Evolutionary conservation across 345 rosid genomes (phyloP), one percentile per base, ranked within the genome.

Genomic region (Acer yangbiense): DNA sequence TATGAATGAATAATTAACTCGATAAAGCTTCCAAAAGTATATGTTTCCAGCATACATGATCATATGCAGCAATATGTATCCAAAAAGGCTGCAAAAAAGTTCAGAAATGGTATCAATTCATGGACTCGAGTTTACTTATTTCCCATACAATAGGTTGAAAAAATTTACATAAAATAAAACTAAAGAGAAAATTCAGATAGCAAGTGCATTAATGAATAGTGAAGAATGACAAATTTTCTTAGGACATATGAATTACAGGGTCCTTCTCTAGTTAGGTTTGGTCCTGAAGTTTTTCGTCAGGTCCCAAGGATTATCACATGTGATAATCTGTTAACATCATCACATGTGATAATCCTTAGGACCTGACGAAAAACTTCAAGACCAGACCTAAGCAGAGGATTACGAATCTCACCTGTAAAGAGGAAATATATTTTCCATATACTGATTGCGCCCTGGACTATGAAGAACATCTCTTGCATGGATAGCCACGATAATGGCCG

Each of bases 351-450:
- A 27, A 1, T 27, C 29, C 1, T 27, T 27, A 27, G 0, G 2
- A 29, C 35, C 35, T 29, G 0, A 29, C 4, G 35, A 29, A 29
- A 29, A 29, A 29, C 35, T 29, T 3, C 35, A 29, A 29, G 35
- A 29, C 4, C 35, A 29, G 4, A 29, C 35, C 0, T 29, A 0
- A 29, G 35, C 2, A 29, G 35, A 29, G 35, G 2, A 29, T 29
- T 29, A 29, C 35, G 4, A 29, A 48, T 65, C 77, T 66, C 71
- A 89, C 92, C 87, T 80, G 78, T 93, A 91, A n/a, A 94, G 93
- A 35, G 97, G 98, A 69, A 94, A 94, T 48, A 92, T 84, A 78
- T 86, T 94, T 32, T 83, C 89, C 98, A 94, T 94, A 65, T 91
- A 94, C 65, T 72, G 73, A 39, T 79, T 79, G 3, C 87, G 43